Conservation (phyloP, 2,329 filamentous ascomycete species). For the Cercospora citrullina region DNA sequence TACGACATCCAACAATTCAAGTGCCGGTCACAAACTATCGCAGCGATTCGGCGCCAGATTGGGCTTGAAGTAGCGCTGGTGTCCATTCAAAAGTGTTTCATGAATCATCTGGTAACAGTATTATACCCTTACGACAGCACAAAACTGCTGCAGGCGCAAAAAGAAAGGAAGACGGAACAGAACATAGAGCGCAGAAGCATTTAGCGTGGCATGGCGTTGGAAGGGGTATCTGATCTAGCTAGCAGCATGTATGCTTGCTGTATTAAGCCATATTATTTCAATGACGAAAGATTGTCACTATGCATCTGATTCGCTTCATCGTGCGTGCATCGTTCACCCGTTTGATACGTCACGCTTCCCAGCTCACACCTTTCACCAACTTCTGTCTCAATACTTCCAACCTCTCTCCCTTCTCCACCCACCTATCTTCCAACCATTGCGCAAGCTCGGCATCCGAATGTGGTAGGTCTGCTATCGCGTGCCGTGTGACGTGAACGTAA, state of each 20-base stretch:
- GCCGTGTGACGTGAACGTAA: constrained; percentile 39
- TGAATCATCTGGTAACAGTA: neutral
- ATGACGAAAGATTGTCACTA: neutral
- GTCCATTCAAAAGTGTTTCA: neutral
- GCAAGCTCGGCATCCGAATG: constrained; percentile 35
- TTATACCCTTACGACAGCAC: constrained; percentile 1
- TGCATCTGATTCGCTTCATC: neutral
- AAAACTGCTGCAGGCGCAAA: neutral
- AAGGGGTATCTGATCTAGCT: neutral
- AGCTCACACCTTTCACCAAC: neutral
- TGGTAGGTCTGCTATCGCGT: constrained; percentile 35
- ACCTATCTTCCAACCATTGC: constrained; percentile 40
- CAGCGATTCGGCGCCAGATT: constrained; percentile 5
- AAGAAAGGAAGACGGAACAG: neutral
- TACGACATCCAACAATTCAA: neutral
- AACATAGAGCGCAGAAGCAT: neutral
- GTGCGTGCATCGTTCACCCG: neutral
- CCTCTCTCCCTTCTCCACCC: constrained; percentile 40
- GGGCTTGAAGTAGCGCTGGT: constrained; percentile 1
- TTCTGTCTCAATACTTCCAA: constrained; percentile 34
- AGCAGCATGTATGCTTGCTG: neutral
- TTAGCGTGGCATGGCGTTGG: neutral
- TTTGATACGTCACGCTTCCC: neutral
- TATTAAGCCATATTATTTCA: neutral
- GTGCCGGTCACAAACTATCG: neutral